Evolutionary conservation across 805 yeast species (phyloP), one percentile per base, ranked within the genome.

Genomic region (Schwanniomyces polymorphus): DNA sequence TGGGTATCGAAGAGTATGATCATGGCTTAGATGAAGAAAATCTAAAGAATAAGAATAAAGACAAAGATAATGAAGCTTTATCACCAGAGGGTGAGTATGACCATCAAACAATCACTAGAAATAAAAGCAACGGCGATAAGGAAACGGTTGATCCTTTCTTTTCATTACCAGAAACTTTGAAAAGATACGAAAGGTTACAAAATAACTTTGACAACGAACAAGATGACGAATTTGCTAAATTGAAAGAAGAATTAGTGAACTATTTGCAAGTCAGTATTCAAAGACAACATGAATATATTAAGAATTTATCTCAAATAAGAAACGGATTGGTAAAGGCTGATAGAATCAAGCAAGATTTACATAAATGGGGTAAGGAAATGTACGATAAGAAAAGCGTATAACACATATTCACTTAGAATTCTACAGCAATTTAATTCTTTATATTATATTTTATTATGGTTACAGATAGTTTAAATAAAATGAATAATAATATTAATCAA

Each of bases 351-450:
- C 79, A 79, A 39, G 81, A 83, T 53, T 78, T 94, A 40, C 78
- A 75, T 52, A 79, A 81, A 54, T 92, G 98, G 98, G 88, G 94
- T 46, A 80, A 80, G 57, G 97, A 91, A 60, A 86, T 88, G 80
- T 76, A 85, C 51, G 95, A 65, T 34, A 65, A 62, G 38, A 64
- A 56, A 43, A 62, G 65, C 47, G 55, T 47, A 39, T 61, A 41
- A 41, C 18, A 12, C 14, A 11, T 12, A 11, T 21, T 23, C 8
- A 31, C 14, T 14, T 14, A 31, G 5, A n/a, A 11, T n/a, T 12
- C 14, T 12, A 31, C 35, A 14, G 4, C 12, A 5, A 14, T 31
- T 31, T 31, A 31, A 16, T 31, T 31, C 21, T 12, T 14, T 31
- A 31, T 31, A 31, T 31, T 31, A 31, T 16, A 7, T 31, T 31